Evolutionary conservation across 2,329 filamentous ascomycete genomes (phyloP).

Genomic region (Sclerotinia spermophila): DNA sequence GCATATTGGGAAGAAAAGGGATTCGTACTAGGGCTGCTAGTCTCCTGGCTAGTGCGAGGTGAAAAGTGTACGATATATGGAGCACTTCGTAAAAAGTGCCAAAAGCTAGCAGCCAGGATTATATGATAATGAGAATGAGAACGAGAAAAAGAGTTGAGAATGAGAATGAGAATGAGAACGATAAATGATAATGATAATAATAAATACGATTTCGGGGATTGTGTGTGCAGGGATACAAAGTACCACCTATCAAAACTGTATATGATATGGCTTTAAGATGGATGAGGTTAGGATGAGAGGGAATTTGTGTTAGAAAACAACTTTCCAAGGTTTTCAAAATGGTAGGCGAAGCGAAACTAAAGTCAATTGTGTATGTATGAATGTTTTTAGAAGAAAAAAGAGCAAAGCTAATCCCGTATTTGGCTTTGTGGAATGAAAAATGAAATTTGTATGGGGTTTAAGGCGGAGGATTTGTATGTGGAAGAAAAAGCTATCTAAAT

Average conservation of each 20-base stretch:
- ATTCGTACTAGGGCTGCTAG: background rate
- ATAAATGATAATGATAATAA: background rate
- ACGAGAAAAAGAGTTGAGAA: too few species aligned
- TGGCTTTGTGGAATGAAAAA: background rate
- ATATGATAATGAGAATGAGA: background rate
- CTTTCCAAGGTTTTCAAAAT: background rate
- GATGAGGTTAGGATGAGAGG: background rate
- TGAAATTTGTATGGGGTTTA: background rate
- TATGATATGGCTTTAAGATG: background rate
- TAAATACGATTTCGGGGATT: conserved; percentile 2
- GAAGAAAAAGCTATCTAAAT: background rate
- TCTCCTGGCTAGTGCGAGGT: background rate
- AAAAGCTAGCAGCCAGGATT: background rate
- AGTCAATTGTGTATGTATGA: background rate
- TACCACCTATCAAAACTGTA: background rate
- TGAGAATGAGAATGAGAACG: too few species aligned
- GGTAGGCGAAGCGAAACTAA: background rate
- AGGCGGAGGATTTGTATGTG: background rate
- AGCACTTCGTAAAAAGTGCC: too few species aligned
- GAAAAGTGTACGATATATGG: background rate
- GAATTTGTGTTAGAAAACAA: background rate
- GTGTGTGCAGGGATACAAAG: background rate
- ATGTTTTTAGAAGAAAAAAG: too few species aligned
- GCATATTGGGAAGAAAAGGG: background rate
- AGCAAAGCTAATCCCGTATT: background rate